phyloP scores from a whole-genome alignment of 2,329 filamentous ascomycete species.

The Aquanectria penicillioides region DNA sequence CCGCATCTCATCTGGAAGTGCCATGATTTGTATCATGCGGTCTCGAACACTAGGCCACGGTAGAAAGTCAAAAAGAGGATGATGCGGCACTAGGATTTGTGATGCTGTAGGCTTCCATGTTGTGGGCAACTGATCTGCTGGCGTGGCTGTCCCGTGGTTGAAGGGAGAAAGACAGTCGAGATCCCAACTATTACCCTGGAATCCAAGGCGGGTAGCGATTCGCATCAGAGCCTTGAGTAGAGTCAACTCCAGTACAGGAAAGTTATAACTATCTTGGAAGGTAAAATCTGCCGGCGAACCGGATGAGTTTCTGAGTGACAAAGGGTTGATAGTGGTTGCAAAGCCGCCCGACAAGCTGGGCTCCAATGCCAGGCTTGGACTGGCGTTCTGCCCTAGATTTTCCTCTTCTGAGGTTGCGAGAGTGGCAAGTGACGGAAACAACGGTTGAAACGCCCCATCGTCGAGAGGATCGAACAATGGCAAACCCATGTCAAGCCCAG shows the following conservation, averaged over 20 bases:
- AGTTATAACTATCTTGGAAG: slow-evolving; percentile 58
- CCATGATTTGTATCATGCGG: slow-evolving; percentile 61
- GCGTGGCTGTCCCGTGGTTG: slow-evolving; percentile 41
- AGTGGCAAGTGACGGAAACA: slow-evolving; percentile 28
- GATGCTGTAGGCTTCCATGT: slow-evolving; percentile 61
- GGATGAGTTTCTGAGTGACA: slow-evolving; percentile 33
- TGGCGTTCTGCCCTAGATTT: slow-evolving; percentile 1
- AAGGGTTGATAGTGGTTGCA: slow-evolving; percentile 30
- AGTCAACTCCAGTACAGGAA: slow-evolving; percentile 60
- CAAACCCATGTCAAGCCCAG: slow-evolving; percentile 36
- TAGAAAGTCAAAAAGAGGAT: slow-evolving; percentile 66
- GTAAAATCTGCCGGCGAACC: slow-evolving; percentile 33
- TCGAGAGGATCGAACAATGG: slow-evolving; percentile 35
- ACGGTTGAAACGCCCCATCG: slow-evolving; percentile 29
- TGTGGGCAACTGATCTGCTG: slow-evolving; percentile 52
- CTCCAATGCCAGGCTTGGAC: neutral
- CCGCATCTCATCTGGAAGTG: slow-evolving; percentile 57
- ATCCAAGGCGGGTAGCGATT: slow-evolving; percentile 59
- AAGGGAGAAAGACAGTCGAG: slow-evolving; percentile 60
- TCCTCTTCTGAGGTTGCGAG: slow-evolving; percentile 17
- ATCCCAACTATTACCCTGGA: slow-evolving; percentile 55
- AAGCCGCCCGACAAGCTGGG: slow-evolving; percentile 19
- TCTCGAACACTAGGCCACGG: slow-evolving; percentile 67
- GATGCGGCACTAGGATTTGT: slow-evolving; percentile 62
- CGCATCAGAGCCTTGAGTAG: slow-evolving; percentile 58